These are phyloP conservation scores for Coemansia sp. DNA, from an alignment of 192 early-diverging fungal species.

Conservation along the genomic window DNA sequence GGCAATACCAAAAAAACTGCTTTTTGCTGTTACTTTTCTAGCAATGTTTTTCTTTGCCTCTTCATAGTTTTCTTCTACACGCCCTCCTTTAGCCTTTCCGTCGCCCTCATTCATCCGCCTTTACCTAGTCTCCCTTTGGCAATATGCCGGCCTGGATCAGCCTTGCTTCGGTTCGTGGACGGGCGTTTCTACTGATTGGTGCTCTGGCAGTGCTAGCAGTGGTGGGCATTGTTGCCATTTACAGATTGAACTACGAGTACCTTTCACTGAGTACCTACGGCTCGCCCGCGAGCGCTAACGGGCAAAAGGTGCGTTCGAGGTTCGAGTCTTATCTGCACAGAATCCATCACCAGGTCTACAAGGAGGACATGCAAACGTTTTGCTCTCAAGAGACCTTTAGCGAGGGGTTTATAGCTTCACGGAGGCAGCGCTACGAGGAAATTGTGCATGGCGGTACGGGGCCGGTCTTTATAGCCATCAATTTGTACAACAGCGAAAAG, in stretches of 20 bases:
- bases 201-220: neutral
- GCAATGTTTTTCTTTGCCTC: too few species aligned
- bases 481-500: slow-evolving; percentile 42
- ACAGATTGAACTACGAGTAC: neutral
- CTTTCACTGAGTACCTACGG: neutral
- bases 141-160: neutral
- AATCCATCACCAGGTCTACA: slow-evolving; percentile 10
- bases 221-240: neutral
- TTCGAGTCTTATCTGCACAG: slow-evolving; percentile 22
- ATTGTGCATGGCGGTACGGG: neutral
- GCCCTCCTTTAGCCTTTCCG: neutral
- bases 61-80: neutral
- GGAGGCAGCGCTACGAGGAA: slow-evolving; percentile 15
- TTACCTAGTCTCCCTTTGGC: neutral
- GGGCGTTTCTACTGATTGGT: neutral
- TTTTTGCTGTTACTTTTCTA: too few species aligned
- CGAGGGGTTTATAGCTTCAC: neutral
- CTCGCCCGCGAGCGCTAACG: neutral
- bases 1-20: too few species aligned
- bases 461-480: slow-evolving; percentile 32
- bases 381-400: slow-evolving; percentile 21
- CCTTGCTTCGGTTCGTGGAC: neutral
- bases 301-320: neutral
- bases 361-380: slow-evolving; percentile 18
- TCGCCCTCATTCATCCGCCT: neutral